Evolutionary conservation across 1,139 yeast genomes (phyloP), one percentile per base, ranked within the genome.

Genomic region (Nematodospora anomalae): DNA sequence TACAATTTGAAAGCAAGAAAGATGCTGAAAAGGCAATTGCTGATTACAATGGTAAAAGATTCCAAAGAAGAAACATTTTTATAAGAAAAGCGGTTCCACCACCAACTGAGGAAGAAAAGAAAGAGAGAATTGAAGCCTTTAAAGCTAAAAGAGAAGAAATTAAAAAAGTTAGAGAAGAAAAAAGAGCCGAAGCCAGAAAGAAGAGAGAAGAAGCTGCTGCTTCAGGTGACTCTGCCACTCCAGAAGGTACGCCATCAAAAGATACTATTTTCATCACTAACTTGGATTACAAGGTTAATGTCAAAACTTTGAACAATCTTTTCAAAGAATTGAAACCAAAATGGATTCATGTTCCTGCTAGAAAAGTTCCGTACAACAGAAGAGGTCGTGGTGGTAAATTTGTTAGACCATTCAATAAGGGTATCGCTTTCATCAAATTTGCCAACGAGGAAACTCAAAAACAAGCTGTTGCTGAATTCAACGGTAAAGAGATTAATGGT

Each of bases 401-500:
- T 14, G 28, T 29, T 14, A 53, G 62, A 38, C 67, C 73, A 47
- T 74, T 64, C 57, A 78, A 78, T 57, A 77, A 75, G 57, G 85
- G 86, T 32, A 76, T 76, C 58, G 85, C 83, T 3, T 80, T 80
- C 58, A 76, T 78, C 41, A 76, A 71, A 50, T 76, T 80, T 49
- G 53, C 66, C 26, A 56, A 57, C 47, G 74, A 72, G 45, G 76
- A 71, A 44, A 53, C 57, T 30, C 83, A 77, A 55, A 58, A 64
- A 51, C 50, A 60, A 47, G 80, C 79, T 11, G 67, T 79, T 43
- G 66, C 63, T 21, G 67, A 74, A 46, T 76, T 72, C 54, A 70
- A 76, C 44, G 83, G 82, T 31, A 62, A 60, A 39, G 69, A 64
- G 36, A 58, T 77, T 46, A 68, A 68, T 42, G 85, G 80, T 36